phyloP scores from a whole-genome alignment of 371 early-diverging fungal genomes.

The Syncephalis fuscata region DNA sequence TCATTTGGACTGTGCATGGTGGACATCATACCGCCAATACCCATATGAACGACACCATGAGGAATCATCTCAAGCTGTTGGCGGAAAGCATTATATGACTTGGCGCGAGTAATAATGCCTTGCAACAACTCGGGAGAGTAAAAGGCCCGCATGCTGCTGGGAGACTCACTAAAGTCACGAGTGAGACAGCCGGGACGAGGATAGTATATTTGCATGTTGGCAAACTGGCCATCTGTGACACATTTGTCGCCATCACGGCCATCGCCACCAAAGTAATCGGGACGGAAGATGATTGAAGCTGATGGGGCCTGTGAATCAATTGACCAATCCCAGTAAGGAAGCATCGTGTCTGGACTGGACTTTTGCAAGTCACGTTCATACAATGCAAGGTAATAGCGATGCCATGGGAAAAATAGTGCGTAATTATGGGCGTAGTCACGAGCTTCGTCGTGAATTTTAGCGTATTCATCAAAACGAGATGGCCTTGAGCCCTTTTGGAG shows the following conservation, averaged over 20 bases:
- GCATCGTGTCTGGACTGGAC: no score
- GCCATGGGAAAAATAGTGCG: background rate
- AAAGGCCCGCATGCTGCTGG: conserved; percentile 15
- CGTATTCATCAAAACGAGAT: background rate
- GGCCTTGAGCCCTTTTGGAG: background rate
- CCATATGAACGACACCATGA: conserved; percentile 21
- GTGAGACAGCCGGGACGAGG: conserved; percentile 10
- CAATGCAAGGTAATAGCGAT: background rate
- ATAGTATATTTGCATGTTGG: background rate
- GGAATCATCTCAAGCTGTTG: conserved; percentile 19
- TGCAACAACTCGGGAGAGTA: conserved; percentile 17
- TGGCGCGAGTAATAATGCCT: conserved; percentile 12
- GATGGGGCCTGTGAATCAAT: conserved; percentile 1
- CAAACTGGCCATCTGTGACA: conserved; percentile 7
- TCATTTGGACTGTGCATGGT: conserved; percentile 21
- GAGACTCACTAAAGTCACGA: conserved; percentile 12
- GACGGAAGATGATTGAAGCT: background rate
- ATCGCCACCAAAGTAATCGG: conserved; percentile 3
- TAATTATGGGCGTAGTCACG: conserved; percentile 1
- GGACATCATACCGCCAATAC: conserved; percentile 24
- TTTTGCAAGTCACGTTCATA: no score
- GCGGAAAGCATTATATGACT: conserved; percentile 11
- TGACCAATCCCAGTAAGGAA: background rate
- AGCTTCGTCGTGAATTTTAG: background rate
- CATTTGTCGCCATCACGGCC: conserved; percentile 5